phyloP scores from a whole-genome alignment of 208 protist species.

The Leishmania martiniquensis region DNA sequence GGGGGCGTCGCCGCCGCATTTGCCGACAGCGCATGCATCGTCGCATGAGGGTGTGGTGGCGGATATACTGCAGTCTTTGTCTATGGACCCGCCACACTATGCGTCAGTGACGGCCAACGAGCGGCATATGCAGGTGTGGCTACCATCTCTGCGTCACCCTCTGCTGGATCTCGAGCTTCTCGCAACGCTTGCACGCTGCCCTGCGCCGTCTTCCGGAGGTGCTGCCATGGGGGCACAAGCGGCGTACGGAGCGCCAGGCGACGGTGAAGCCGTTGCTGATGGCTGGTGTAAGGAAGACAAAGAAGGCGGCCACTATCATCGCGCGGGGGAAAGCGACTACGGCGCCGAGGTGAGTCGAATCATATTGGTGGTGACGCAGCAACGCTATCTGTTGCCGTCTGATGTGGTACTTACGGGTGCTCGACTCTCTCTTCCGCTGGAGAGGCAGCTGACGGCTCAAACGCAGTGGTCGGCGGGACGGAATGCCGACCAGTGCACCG shows the following conservation, averaged over 20 bases:
- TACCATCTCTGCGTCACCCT: constrained; percentile 64
- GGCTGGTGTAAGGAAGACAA: neutral
- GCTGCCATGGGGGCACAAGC: neutral
- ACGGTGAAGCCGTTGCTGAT: neutral
- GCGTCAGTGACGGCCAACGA: neutral
- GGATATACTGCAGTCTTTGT: constrained; percentile 15
- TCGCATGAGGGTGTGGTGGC: constrained; percentile 10
- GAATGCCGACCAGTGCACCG: neutral
- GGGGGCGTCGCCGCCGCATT: constrained; percentile 9
- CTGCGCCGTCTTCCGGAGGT: neutral
- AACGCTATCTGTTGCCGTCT: constrained; percentile 47
- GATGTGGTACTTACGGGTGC: constrained; percentile 74
- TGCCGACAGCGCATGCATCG: neutral
- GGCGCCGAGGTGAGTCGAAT: constrained; percentile 15
- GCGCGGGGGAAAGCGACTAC: constrained; percentile 3
- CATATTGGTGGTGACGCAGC: constrained; percentile 66
- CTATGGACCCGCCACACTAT: constrained; percentile 1
- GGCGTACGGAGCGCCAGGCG: neutral
- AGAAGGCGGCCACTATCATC: constrained; percentile 8
- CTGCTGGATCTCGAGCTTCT: constrained; percentile 40
- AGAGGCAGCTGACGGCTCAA: constrained; percentile 36
- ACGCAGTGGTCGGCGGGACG: constrained; percentile 37
- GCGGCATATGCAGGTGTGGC: constrained; percentile 46
- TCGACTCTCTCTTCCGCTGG: constrained; percentile 50
- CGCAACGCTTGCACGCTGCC: neutral